Percentiles rank a stretch among this genome's conserved stretches.
These are phyloP conservation scores for Begonia masoniana DNA, from an alignment of 306 rosid species.

Conservation along the genomic window DNA sequence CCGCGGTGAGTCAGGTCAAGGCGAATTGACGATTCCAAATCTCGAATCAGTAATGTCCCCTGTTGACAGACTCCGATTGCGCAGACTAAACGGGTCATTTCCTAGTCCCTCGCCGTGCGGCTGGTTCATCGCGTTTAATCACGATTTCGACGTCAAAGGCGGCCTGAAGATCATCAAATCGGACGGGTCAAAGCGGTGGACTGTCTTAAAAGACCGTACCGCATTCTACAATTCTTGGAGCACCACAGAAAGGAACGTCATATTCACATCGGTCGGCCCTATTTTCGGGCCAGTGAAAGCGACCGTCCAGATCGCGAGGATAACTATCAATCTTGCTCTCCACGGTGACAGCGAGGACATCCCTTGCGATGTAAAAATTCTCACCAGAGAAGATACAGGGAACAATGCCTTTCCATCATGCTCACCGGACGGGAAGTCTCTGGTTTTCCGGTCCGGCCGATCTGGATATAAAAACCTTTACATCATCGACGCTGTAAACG, in stretches of 20 bases:
- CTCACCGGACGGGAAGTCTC: constrained; percentile 57
- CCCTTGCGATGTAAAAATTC: constrained; percentile 23
- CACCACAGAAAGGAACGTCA: constrained; percentile 41
- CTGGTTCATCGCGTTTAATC: constrained; percentile 46
- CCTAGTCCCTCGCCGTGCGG: constrained; percentile 51
- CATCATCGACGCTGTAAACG: constrained; percentile 51
- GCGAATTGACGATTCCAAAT: constrained; percentile 41
- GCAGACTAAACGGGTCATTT: constrained; percentile 50
- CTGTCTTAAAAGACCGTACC: constrained; percentile 32
- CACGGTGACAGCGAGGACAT: constrained; percentile 24
- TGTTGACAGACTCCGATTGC: constrained; percentile 19
- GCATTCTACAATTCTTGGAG: constrained; percentile 67
- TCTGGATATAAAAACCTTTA: constrained; percentile 63
- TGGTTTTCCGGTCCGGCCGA: constrained; percentile 77
- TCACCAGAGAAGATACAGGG: constrained; percentile 42
- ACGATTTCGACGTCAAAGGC: not conserved
- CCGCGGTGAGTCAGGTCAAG: constrained; percentile 42
- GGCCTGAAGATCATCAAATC: constrained; percentile 47
- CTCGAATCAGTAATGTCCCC: constrained; percentile 42
- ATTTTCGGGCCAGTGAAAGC: constrained; percentile 32
- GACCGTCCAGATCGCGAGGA: constrained; percentile 61
- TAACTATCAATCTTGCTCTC: constrained; percentile 32
- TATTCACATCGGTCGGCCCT: constrained; percentile 69
- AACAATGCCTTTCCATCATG: constrained; percentile 74
- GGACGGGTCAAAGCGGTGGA: constrained; percentile 52